These are phyloP conservation scores for Hemileia vastatrix DNA, from an alignment of 1,284 basidiomycete species.

Conservation along the genomic window DNA sequence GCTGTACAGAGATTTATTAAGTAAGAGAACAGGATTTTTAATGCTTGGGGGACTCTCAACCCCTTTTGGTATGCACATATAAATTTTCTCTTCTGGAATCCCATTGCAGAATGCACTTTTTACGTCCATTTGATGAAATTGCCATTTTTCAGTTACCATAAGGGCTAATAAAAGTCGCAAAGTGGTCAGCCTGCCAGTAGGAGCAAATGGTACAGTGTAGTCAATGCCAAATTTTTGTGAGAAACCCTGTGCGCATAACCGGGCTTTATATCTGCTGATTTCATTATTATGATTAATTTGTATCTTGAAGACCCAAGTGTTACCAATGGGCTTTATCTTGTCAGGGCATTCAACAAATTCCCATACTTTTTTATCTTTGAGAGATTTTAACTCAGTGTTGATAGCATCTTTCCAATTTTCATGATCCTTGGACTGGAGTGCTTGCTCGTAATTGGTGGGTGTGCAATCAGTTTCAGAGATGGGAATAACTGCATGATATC, in stretches of 20 bases:
- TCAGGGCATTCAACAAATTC: not conserved
- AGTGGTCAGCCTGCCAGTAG: conserved; percentile 44
- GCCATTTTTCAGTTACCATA: conserved; percentile 40
- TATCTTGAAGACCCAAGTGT: too few relatives aligned
- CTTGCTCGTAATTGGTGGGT: too few relatives aligned
- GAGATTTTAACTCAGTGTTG: not conserved
- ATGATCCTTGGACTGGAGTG: not conserved
- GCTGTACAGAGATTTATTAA: too few relatives aligned
- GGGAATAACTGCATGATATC: too few relatives aligned
- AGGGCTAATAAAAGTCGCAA: conserved; percentile 46
- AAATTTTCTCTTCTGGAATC: conserved; percentile 45
- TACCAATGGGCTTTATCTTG: not conserved
- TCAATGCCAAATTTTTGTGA: conserved; percentile 47
- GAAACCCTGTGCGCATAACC: conserved; percentile 48
- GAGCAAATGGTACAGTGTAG: conserved; percentile 48
- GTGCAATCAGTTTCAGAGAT: too few relatives aligned
- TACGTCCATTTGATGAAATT: conserved; percentile 48
- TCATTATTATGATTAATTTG: not conserved
- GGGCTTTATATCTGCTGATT: not conserved
- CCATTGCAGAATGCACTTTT: conserved; percentile 49
- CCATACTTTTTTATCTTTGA: not conserved
- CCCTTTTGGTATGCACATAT: too few relatives aligned
- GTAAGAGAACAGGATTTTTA: too few relatives aligned
- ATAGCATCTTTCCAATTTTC: not conserved
- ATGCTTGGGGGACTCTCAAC: too few relatives aligned